Conservation (phyloP, 306 rosid genomes). For the Mimosa bimucronata region DNA sequence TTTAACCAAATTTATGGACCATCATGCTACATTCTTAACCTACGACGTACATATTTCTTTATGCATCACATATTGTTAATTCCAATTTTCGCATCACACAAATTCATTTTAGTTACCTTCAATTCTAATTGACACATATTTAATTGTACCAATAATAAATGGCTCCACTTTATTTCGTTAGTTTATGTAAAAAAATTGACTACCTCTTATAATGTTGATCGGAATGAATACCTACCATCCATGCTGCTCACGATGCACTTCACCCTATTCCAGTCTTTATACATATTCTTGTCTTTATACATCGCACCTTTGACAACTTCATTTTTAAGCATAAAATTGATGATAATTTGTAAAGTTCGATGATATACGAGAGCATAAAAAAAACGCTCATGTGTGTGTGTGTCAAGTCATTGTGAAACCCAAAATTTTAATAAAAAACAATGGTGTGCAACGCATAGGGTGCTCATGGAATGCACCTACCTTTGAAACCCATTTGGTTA, state of each 20-base stretch:
- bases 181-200: too few relatives aligned
- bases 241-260: background rate
- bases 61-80: background rate
- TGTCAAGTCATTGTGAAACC: conserved; percentile 28
- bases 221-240: background rate
- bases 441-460: background rate
- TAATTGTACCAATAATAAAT: too few relatives aligned
- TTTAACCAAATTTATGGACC: conserved; percentile 25
- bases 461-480: conserved; percentile 41
- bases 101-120: background rate
- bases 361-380: background rate
- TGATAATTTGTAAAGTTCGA: conserved; percentile 1
- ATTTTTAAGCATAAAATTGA: background rate
- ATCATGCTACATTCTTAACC: conserved; percentile 16
- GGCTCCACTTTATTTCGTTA: too few relatives aligned
- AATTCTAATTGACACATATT: background rate
- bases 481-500: conserved; percentile 36
- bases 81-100: background rate
- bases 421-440: background rate
- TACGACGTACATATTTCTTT: conserved; percentile 6
- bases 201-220: too few relatives aligned
- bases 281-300: background rate
- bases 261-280: too few relatives aligned
- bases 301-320: background rate
- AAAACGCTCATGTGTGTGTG: background rate